A percentile compares a stretch with the other conserved stretches of the same genome.
These are phyloP conservation scores for Heterobasidion annosum DNA, from an alignment of 1,284 basidiomycete species.

Conservation along the genomic window DNA sequence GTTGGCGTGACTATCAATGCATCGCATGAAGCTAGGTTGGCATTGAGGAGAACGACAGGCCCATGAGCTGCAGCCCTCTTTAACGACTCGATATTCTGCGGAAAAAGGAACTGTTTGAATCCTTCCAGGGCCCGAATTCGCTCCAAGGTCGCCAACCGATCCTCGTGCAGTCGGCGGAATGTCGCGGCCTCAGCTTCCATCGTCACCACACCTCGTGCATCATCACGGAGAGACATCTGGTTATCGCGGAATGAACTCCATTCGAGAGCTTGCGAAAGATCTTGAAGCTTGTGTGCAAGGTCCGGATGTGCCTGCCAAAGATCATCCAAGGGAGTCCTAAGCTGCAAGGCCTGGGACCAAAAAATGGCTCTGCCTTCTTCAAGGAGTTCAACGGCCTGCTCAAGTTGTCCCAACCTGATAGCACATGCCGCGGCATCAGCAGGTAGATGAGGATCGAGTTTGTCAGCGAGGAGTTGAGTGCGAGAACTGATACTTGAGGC, in stretches of 20 bases:
- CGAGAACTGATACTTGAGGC: not conserved
- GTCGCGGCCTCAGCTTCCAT: not conserved
- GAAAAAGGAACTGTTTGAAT: slow-evolving; percentile 10
- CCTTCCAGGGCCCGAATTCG: not conserved
- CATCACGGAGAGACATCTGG: not conserved
- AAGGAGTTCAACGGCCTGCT: slow-evolving; percentile 16
- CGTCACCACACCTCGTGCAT: slow-evolving; percentile 4
- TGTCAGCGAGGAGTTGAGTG: not conserved
- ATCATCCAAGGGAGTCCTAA: slow-evolving; percentile 20
- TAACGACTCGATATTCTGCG: slow-evolving; percentile 10
- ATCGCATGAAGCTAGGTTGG: slow-evolving; percentile 15
- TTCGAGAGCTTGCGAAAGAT: slow-evolving; percentile 14
- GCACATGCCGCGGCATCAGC: not conserved
- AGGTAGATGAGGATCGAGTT: too few species aligned
- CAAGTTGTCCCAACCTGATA: not conserved
- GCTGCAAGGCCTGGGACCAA: slow-evolving; percentile 20
- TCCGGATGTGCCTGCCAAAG: slow-evolving; percentile 12
- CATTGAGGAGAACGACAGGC: slow-evolving; percentile 22
- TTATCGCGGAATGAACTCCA: not conserved
- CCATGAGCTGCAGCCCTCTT: slow-evolving; percentile 15
- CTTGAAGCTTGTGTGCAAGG: slow-evolving; percentile 13
- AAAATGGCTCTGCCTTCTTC: slow-evolving; percentile 19
- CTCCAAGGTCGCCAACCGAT: not conserved
- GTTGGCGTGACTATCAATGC: slow-evolving; percentile 14
- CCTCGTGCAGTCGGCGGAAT: not conserved